Evolutionary conservation across 345 rosid genomes (phyloP).

Genomic region (Hypericum perforatum): DNA sequence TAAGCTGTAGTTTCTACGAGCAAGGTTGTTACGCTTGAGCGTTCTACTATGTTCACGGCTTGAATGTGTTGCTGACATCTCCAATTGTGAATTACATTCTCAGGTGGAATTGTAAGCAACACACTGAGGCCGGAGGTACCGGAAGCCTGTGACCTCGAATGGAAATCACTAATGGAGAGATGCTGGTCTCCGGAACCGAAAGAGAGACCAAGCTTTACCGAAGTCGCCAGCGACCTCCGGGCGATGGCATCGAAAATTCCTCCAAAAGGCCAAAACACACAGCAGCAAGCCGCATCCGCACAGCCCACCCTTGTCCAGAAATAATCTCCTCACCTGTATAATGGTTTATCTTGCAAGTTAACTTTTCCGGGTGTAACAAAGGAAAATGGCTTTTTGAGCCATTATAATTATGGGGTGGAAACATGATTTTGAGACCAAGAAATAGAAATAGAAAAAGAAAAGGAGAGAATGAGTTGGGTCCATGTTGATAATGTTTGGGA

Average conservation of each 20-base stretch:
- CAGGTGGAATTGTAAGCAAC: slow-evolving; percentile 67
- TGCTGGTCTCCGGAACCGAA: slow-evolving; percentile 65
- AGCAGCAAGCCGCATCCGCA: slow-evolving; percentile 13
- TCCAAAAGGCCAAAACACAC: slow-evolving; percentile 34
- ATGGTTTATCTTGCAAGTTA: not conserved
- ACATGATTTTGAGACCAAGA: no score
- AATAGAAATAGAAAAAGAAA: no score
- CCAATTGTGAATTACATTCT: not conserved
- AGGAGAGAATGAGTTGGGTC: no score
- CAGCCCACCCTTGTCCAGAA: slow-evolving; percentile 13
- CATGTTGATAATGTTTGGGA: no score
- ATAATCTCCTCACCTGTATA: not conserved
- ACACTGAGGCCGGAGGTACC: slow-evolving; percentile 55
- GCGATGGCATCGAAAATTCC: slow-evolving; percentile 40
- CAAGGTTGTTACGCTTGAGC: not conserved
- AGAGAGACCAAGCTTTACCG: slow-evolving; percentile 56
- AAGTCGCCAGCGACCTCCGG: slow-evolving; percentile 39
- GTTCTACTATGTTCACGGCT: not conserved
- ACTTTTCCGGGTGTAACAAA: not conserved
- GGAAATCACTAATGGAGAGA: slow-evolving; percentile 65
- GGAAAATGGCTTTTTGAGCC: no score
- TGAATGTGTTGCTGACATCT: not conserved
- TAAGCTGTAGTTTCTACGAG: slow-evolving; percentile 3
- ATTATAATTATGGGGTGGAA: no score
- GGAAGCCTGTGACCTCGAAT: slow-evolving; percentile 41